Evolutionary conservation across 2,329 filamentous ascomycete species (phyloP).

Genomic region (Hymenoscyphus infarciens): DNA sequence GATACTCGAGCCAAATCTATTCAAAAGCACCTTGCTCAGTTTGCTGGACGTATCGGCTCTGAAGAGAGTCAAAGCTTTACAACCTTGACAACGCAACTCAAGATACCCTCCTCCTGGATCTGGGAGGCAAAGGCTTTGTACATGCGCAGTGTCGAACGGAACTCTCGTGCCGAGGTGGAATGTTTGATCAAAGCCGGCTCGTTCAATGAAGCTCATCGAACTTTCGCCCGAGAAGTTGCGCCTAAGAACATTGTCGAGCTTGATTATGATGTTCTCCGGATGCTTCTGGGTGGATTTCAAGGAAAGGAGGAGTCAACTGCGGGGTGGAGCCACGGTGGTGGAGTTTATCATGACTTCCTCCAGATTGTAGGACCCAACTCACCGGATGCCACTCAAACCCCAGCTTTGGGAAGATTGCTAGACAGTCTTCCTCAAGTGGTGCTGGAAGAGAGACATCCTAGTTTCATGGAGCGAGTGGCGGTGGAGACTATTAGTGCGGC

Average conservation of each 20-base stretch:
- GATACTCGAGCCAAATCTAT: constrained; percentile 62
- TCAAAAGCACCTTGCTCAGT: constrained; percentile 69
- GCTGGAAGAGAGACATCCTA: constrained; percentile 31
- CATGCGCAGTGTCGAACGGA: constrained; percentile 68
- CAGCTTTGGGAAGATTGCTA: constrained; percentile 54
- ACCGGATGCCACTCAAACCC: constrained; percentile 38
- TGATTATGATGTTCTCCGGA: constrained; percentile 67
- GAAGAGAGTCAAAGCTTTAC: constrained; percentile 54
- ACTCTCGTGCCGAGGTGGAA: constrained; percentile 68
- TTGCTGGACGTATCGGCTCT: constrained; percentile 63
- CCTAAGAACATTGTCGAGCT: constrained; percentile 78
- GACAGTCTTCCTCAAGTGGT: constrained; percentile 52
- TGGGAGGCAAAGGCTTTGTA: constrained; percentile 83
- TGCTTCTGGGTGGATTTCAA: constrained; percentile 69
- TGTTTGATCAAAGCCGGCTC: constrained; percentile 76
- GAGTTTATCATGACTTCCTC: constrained; percentile 68
- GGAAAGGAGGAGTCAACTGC: constrained; percentile 57
- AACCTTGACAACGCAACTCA: constrained; percentile 59
- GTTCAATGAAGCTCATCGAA: constrained; percentile 77
- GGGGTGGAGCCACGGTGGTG: constrained; percentile 76
- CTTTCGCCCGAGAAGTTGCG: constrained; percentile 76
- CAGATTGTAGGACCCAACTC: constrained; percentile 45
- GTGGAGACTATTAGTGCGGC: constrained; percentile 77
- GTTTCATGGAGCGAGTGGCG: constrained; percentile 63
- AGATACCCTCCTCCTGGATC: constrained; percentile 74